Percentiles rank a stretch among this genome's conserved stretches.
Evolutionary conservation across 129 eudicot species (phyloP).

Genomic region (Escallonia herrerae): DNA sequence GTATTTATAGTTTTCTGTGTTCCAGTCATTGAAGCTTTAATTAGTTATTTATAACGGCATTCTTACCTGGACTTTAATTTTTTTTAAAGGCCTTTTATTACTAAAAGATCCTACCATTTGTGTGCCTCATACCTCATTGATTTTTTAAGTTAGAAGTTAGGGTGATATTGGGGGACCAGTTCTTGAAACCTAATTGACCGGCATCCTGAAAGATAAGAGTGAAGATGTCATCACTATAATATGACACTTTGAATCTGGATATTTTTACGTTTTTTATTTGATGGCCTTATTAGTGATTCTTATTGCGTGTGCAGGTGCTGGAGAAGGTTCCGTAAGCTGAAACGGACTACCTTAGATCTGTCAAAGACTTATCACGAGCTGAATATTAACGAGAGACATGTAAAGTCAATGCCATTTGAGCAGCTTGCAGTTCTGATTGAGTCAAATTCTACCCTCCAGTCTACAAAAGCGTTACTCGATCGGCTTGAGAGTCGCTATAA

Average conservation of each 20-base stretch:
- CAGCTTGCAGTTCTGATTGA: constrained; percentile 72
- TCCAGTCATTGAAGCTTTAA: background rate
- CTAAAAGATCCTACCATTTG: no score
- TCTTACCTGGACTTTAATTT: background rate
- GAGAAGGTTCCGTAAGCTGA: constrained; percentile 56
- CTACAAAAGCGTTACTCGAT: constrained; percentile 71
- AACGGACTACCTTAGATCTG: constrained; percentile 57
- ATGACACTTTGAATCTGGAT: background rate
- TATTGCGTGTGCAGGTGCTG: constrained; percentile 49
- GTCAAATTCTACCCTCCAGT: constrained; percentile 52
- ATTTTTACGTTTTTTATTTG: background rate
- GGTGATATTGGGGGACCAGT: background rate
- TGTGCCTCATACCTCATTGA: background rate
- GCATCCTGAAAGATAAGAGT: background rate
- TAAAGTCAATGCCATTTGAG: constrained; percentile 82
- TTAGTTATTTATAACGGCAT: background rate
- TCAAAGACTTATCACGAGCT: constrained; percentile 49
- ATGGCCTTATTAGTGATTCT: no score
- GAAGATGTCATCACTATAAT: background rate
- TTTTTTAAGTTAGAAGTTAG: background rate
- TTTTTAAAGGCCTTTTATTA: background rate
- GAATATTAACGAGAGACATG: constrained; percentile 52
- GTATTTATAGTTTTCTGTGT: constrained; percentile 13
- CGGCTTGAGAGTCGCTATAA: constrained; percentile 64
- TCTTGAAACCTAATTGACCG: background rate